These are phyloP conservation scores for Citrus reticulata DNA, from an alignment of 345 rosid species.

Conservation along the genomic window DNA sequence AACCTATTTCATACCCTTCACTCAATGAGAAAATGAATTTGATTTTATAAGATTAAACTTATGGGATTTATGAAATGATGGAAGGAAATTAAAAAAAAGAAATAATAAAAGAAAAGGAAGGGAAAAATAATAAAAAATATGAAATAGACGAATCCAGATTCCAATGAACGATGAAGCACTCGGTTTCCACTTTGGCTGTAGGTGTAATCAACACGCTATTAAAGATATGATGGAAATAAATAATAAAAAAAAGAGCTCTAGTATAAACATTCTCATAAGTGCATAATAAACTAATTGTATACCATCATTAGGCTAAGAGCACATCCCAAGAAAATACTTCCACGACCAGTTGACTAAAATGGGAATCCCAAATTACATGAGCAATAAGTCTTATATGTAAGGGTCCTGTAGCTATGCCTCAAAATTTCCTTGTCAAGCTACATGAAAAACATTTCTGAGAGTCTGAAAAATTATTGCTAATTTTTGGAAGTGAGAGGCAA, in stretches of 20 bases:
- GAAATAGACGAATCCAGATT: too few species aligned
- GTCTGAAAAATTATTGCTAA: too few species aligned
- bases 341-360: background rate
- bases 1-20: too few species aligned
- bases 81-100: too few species aligned
- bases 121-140: too few species aligned
- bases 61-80: background rate
- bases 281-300: slow-evolving; percentile 13
- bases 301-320: background rate
- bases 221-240: background rate
- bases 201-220: slow-evolving; percentile 5
- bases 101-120: too few species aligned
- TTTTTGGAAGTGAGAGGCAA: too few species aligned
- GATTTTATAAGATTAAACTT: too few species aligned
- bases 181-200: slow-evolving; percentile 4
- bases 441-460: too few species aligned
- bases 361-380: background rate
- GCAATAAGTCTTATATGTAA: background rate
- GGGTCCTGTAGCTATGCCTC: background rate
- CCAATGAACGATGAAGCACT: slow-evolving; percentile 7
- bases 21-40: too few species aligned
- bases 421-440: background rate
- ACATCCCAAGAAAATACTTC: background rate
- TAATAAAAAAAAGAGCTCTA: slow-evolving; percentile 3
- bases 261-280: slow-evolving; percentile 14